phyloP scores from a whole-genome alignment of 2,329 filamentous ascomycete genomes.

The Pseudophaeomoniella oleicola region DNA sequence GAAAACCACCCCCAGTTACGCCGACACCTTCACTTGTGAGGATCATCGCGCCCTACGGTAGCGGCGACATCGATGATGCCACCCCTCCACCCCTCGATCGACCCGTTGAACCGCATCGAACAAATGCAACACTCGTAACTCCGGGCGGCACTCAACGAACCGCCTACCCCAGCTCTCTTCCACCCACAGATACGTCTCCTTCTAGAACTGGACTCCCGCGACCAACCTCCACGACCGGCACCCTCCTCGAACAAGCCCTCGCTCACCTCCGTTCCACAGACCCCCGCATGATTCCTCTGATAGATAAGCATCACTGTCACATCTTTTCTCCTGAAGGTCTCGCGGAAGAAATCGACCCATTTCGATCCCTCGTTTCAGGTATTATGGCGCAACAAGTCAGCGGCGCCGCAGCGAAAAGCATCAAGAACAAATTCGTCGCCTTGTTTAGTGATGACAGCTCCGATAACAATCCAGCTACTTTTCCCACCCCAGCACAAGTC shows the following conservation, averaged over 20 bases:
- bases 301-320: conserved; percentile 61
- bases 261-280: conserved; percentile 62
- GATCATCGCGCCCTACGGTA: conserved; percentile 28
- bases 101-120: conserved; percentile 31
- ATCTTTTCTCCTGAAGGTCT: conserved; percentile 71
- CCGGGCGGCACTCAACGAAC: conserved; percentile 30
- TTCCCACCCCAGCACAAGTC: conserved; percentile 67
- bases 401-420: conserved; percentile 75
- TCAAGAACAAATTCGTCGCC: conserved; percentile 69
- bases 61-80: conserved; percentile 23
- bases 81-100: conserved; percentile 25
- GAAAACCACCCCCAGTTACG: conserved; percentile 23
- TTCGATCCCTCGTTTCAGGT: conserved; percentile 64
- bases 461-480: conserved; percentile 24
- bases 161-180: conserved; percentile 27
- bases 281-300: conserved; percentile 52
- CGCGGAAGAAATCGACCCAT: conserved; percentile 78
- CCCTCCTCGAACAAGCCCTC: conserved; percentile 60
- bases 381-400: conserved; percentile 97
- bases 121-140: conserved; percentile 33
- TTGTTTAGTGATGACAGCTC: conserved; percentile 43
- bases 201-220: conserved; percentile 20
- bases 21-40: conserved; percentile 35
- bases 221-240: conserved; percentile 49
- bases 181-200: conserved; percentile 24